Conservation (phyloP, 2,329 filamentous ascomycete species). For the Colletotrichum filicis region DNA sequence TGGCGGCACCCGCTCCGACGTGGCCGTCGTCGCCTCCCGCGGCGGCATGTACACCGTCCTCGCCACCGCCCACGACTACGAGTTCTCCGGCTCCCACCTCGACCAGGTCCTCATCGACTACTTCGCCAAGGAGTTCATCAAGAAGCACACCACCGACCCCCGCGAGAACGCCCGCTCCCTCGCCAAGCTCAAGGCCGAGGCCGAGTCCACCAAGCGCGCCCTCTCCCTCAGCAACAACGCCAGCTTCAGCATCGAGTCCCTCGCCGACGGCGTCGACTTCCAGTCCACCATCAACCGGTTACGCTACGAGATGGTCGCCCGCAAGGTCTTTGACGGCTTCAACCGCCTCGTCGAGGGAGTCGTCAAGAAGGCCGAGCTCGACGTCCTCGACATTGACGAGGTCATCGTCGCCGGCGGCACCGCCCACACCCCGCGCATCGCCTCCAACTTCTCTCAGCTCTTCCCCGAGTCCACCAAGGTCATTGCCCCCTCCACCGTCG, state of each 20-base stretch:
- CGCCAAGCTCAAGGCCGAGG: slow-evolving; percentile 92
- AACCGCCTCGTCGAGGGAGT: slow-evolving; percentile 85
- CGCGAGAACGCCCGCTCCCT: slow-evolving; percentile 82
- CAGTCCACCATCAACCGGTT: slow-evolving; percentile 91
- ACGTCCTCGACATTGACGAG: slow-evolving; percentile 93
- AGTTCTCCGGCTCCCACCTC: slow-evolving; percentile 85
- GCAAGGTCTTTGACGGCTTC: slow-evolving; percentile 90
- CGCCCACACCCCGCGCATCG: slow-evolving; percentile 93
- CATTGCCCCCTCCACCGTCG: slow-evolving; percentile 82
- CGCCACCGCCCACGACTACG: slow-evolving; percentile 94
- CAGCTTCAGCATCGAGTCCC: slow-evolving; percentile 90
- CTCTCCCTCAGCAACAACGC: slow-evolving; percentile 90
- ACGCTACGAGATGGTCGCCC: slow-evolving; percentile 88
- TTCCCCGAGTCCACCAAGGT: slow-evolving; percentile 86
- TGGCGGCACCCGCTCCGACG: slow-evolving; percentile 91
- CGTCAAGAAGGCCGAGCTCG: slow-evolving; percentile 91
- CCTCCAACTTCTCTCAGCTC: slow-evolving; percentile 79
- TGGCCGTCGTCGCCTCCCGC: slow-evolving; percentile 88
- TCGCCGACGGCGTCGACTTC: slow-evolving; percentile 91
- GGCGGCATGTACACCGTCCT: slow-evolving; percentile 97
- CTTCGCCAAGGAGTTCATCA: slow-evolving; percentile 98
- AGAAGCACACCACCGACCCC: slow-evolving; percentile 94
- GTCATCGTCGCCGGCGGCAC: slow-evolving; percentile 93
- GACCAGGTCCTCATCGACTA: slow-evolving; percentile 94
- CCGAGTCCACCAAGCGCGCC: slow-evolving; percentile 91